These are phyloP conservation scores for Eragrostis nindensis DNA, from an alignment of 176 grass and related monocot genomes.

Conservation along the genomic window DNA sequence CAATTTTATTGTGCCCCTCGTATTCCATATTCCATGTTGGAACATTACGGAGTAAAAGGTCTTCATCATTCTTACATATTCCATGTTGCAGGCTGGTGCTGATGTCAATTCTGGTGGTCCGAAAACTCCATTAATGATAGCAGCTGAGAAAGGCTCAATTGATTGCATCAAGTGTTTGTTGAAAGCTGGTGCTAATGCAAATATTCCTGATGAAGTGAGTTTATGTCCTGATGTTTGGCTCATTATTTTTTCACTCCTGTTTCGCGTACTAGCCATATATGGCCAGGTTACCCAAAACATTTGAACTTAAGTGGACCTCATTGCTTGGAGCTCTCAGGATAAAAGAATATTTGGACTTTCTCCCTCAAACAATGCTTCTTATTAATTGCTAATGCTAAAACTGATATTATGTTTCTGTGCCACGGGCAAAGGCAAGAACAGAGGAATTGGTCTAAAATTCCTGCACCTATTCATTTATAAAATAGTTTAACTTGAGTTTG, in stretches of 20 bases:
- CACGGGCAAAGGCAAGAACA: background rate
- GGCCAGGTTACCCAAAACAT: no score
- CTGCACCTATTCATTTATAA: background rate
- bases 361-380: background rate
- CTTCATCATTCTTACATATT: no score
- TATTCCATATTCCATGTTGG: no score
- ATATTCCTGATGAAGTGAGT: slow-evolving; percentile 41
- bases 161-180: slow-evolving; percentile 32
- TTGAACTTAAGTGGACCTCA: no score
- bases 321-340: no score
- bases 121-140: slow-evolving; percentile 27
- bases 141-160: slow-evolving; percentile 17
- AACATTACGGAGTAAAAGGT: no score
- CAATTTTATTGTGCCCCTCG: no score
- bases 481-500: background rate
- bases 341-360: background rate
- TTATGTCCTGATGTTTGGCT: background rate
- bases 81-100: slow-evolving; percentile 32
- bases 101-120: slow-evolving; percentile 42
- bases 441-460: background rate
- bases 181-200: slow-evolving; percentile 40
- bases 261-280: no score
- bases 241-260: no score
- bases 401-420: background rate
- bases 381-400: slow-evolving; percentile 5